Evolutionary conservation across 164 flowering plant species (phyloP), one percentile per base, ranked within the genome.

Genomic region (Sextonia rubra): DNA sequence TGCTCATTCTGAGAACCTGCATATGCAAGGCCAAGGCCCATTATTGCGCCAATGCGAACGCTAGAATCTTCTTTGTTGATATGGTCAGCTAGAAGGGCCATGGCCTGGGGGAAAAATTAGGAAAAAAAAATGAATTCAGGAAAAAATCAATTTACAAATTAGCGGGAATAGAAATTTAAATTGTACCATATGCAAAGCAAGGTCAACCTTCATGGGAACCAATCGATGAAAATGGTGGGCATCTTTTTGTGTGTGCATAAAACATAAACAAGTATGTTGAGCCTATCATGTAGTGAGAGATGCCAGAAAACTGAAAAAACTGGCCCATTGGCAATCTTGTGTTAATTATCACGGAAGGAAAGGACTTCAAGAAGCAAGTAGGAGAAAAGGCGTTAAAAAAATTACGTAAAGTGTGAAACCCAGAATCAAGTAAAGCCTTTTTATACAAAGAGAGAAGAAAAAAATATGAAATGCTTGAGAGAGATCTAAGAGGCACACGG

Each of bases 11-110:
- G 97, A 66, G 97, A 17, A 78, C 97, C 98, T 27, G 99, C 98
- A 86, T 96, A 92, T 49, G 99, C 86, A 79, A 96, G 80, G 52
- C 94, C 99, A 25, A 93, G 82, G 32, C 98, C 98, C 97, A 93
- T 89, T 58, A 96, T 90, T 67, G 99, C 97, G 71, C 98, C 99
- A 71, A 96, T 96, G 68, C 97, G 85, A 20, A 87, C 70, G 27
- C 87, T 83, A 74, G 99, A 17, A 80, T 96, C 99, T 73, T 96
- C 99, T 83, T 80, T 92, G 69, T 76, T 84, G 5, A 94, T 68
- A 68, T 86, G 90, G 0, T 93, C 99, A 47, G 83, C 80, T 9
- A 91, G 84, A 73, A 96, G 97, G 27, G 99, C 98, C 79, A 93
- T 75, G 66, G 99, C 99, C 97, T 92, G 81, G 58, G 18, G 48